Evolutionary conservation across 768 basidiomycete species (phyloP).

Genomic region (Candolleomyces eurysporus): DNA sequence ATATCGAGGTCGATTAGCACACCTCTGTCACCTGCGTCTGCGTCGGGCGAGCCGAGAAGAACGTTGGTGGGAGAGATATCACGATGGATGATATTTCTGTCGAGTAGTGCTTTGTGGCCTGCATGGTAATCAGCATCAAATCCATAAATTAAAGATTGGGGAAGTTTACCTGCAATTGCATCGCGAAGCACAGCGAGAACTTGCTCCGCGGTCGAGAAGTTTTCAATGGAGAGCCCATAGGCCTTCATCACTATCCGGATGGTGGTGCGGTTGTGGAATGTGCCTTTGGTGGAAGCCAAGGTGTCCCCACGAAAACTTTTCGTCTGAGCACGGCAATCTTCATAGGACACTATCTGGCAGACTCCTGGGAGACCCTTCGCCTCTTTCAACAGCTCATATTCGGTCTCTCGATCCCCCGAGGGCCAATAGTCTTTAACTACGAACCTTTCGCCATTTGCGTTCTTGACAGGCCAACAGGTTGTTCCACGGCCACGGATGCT

Average conservation of each 20-base stretch:
- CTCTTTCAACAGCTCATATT: background rate
- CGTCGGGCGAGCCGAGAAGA: no score
- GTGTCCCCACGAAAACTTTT: background rate
- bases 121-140: no score
- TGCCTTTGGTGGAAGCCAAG: no score
- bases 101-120: no score
- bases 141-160: no score
- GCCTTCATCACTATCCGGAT: background rate
- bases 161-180: background rate
- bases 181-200: background rate
- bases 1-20: no score
- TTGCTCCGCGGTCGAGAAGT: background rate
- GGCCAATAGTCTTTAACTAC: background rate
- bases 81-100: no score
- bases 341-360: background rate
- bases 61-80: no score
- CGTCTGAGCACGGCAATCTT: background rate
- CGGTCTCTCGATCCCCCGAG: background rate
- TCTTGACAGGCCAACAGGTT: background rate
- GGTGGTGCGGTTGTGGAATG: background rate
- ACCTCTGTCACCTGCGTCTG: no score
- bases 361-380: background rate
- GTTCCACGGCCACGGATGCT: constrained; percentile 3
- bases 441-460: background rate
- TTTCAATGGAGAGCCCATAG: background rate